Base-by-base conservation (phyloP, 2,329 filamentous ascomycete genomes). In the Penicillium sp. region DNA sequence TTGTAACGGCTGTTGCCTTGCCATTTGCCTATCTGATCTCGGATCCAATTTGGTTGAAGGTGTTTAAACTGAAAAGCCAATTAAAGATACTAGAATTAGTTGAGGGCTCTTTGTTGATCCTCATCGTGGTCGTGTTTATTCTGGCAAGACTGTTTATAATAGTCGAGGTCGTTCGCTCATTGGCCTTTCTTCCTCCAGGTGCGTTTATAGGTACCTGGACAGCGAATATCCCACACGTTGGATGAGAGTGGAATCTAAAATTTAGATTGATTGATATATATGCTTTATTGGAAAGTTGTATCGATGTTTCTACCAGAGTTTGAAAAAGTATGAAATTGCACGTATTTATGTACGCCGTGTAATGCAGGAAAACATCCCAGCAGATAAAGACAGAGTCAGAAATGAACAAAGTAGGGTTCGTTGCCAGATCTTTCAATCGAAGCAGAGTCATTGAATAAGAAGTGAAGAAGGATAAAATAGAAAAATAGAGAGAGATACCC, bases 291-390 rank as follows among this genome's bases (percentile, higher is more conserved):
- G 3, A 35, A 35, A 35, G 2, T 8, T n/a, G 4, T 25, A 48
- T 48, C 4, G 13, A 31, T 35, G 19, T 19, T 52, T 52, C 39
- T 52, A 44, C 27, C 13, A 17, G 13, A 15, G 38, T 19, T 13
- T 36, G 25, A 19, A 47, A 23, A 23, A 42, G 35, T 47, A 58
- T 56, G 25, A 44, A 38, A 50, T 61, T 58, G 51, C 49, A 63
- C 21, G 51, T 51, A 55, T 49, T 60, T 59, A 61, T 65, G 56
- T 63, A 67, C 63, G 63, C 63, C 65, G 49, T 57, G 35, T 65
- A 55, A 67, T 67, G 65, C 65, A 63, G 56, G 47, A 65, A 60
- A 47, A 60, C 57, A 61, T 57, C 38, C 43, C 51, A 57, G 60
- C 56, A 55, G 42, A 54, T 39, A 65, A 55, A 56, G 36, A 39